Evolutionary conservation across 768 basidiomycete species (phyloP).

Genomic region (Trametes villosa): DNA sequence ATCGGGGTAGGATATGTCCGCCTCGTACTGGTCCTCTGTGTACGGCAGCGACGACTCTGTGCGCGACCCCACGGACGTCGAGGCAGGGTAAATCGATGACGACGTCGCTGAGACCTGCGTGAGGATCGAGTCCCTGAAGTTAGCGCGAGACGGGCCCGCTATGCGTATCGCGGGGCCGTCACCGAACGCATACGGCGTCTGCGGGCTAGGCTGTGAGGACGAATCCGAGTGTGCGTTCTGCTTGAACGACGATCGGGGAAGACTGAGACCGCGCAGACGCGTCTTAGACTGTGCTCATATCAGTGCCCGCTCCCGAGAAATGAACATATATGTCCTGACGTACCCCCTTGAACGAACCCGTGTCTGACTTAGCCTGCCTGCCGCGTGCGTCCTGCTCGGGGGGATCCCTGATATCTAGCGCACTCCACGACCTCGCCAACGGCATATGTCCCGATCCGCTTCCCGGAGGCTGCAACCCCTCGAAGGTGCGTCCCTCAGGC

Average conservation of each 20-base stretch:
- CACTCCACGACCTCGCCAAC: conserved; percentile 18
- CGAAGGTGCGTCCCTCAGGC: background rate
- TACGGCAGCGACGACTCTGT: conserved; percentile 68
- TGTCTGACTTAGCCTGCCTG: conserved; percentile 31
- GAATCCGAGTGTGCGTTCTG: conserved; percentile 32
- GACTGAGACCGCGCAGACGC: conserved; percentile 38
- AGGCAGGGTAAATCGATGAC: conserved; percentile 79
- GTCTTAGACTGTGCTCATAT: conserved; percentile 36
- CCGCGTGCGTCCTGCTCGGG: conserved; percentile 12
- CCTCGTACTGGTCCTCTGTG: conserved; percentile 51
- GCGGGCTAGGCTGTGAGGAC: conserved; percentile 35
- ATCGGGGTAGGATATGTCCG: conserved; percentile 35
- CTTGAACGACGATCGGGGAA: conserved; percentile 39
- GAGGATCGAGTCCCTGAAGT: conserved; percentile 50
- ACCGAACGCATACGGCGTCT: conserved; percentile 27
- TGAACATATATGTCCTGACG: conserved; percentile 9
- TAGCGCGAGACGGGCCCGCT: conserved; percentile 27
- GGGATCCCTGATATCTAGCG: conserved; percentile 20
- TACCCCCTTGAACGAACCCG: conserved; percentile 31
- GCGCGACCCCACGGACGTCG: conserved; percentile 64
- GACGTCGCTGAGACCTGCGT: conserved; percentile 71
- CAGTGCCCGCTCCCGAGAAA: background rate
- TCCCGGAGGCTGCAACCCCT: background rate
- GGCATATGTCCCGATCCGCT: background rate
- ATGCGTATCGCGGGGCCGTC: conserved; percentile 17